Evolutionary conservation across 1,284 basidiomycete genomes (phyloP).

Genomic region (Xerocomus minutiporus): DNA sequence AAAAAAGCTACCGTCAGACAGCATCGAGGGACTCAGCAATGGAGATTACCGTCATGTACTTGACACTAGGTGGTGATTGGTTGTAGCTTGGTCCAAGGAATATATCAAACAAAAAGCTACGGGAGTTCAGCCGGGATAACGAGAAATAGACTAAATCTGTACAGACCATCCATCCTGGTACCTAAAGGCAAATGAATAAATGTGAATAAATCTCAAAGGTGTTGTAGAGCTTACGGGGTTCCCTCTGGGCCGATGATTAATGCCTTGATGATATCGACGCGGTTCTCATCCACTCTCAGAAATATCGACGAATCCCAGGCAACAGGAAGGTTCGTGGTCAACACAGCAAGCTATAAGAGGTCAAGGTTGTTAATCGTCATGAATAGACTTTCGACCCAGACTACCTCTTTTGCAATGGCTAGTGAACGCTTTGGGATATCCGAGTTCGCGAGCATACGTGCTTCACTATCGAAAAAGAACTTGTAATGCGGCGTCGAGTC

Average conservation of each 20-base stretch:
- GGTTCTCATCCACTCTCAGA: slow-evolving; percentile 78
- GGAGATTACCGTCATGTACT: slow-evolving; percentile 76
- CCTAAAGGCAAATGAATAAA: slow-evolving; percentile 34
- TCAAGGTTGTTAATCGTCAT: slow-evolving; percentile 1
- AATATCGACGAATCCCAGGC: slow-evolving; percentile 90
- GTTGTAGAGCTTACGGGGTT: slow-evolving; percentile 67
- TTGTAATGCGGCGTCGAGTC: slow-evolving; percentile 66
- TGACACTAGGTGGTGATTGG: slow-evolving; percentile 74
- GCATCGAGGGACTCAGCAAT: not conserved
- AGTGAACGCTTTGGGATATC: slow-evolving; percentile 84
- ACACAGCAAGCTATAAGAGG: slow-evolving; percentile 67
- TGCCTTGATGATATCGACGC: slow-evolving; percentile 88
- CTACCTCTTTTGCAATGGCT: slow-evolving; percentile 87
- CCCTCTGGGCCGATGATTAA: slow-evolving; percentile 87
- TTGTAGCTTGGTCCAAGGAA: slow-evolving; percentile 84
- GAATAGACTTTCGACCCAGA: slow-evolving; percentile 7
- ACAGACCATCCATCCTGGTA: slow-evolving; percentile 80
- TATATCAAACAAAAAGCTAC: slow-evolving; percentile 79
- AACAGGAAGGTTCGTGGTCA: slow-evolving; percentile 85
- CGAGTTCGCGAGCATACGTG: slow-evolving; percentile 69
- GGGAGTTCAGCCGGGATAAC: slow-evolving; percentile 20
- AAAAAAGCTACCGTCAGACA: slow-evolving; percentile 8
- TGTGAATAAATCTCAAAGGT: slow-evolving; percentile 1
- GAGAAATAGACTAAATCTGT: slow-evolving; percentile 1
- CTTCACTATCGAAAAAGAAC: slow-evolving; percentile 74